A percentile compares a stretch with the other conserved stretches of the same genome.
phyloP scores from a whole-genome alignment of 441 rosid species.

The Syzygium syzygioides region DNA sequence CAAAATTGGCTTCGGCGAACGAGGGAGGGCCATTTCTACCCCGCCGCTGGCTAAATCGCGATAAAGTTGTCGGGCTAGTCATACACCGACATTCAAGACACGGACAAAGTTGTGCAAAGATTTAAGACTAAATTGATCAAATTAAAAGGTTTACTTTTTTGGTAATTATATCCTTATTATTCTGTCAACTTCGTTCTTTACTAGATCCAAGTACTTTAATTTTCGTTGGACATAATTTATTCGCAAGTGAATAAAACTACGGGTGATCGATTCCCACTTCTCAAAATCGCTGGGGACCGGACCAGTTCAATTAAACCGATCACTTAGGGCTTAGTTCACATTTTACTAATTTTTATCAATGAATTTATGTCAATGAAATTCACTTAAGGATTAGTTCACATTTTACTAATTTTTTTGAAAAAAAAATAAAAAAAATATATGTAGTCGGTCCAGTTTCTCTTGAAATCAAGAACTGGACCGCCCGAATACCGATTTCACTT shows the following conservation, averaged over 20 bases:
- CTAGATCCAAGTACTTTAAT: neutral
- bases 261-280: too few relatives aligned
- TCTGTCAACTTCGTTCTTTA: neutral
- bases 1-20: neutral
- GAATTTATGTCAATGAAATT: too few relatives aligned
- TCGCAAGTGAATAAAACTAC: neutral
- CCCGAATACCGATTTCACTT: too few relatives aligned
- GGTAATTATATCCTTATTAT: neutral
- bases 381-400: too few relatives aligned
- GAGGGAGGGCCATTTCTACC: neutral
- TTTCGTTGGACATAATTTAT: neutral
- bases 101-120: neutral
- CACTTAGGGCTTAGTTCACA: too few relatives aligned
- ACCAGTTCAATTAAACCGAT: too few relatives aligned
- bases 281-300: too few relatives aligned
- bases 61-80: neutral
- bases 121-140: rapidly evolving
- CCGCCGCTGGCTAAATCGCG: rapidly evolving
- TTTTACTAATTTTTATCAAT: too few relatives aligned
- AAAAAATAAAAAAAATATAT: too few relatives aligned
- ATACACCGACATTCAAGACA: neutral
- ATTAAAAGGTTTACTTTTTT: neutral
- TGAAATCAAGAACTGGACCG: too few relatives aligned
- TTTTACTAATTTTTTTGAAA: too few relatives aligned
- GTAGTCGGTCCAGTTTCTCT: too few relatives aligned